Evolutionary conservation across 371 early-diverging fungal species (phyloP), one percentile per base, ranked within the genome.

Genomic region (Mortierella sp.): DNA sequence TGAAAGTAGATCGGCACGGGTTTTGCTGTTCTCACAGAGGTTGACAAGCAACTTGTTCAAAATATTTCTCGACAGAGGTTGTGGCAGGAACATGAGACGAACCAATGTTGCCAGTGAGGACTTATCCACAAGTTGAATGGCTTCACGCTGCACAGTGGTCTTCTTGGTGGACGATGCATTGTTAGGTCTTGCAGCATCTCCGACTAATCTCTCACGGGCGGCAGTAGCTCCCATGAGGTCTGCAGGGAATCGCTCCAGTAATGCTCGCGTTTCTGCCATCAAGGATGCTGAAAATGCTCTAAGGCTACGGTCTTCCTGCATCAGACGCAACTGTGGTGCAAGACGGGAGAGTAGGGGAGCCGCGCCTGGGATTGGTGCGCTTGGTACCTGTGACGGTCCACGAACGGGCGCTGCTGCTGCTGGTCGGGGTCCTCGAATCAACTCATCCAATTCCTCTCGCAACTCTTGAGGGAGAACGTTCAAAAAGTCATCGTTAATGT

Each of bases 21-120:
- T 94, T 70, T 92, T 91, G 73, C 90, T 91, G 84, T 97, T 97
- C 84, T 97, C 97, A 77, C 96, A 94, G 9, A 98, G 90, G 80
- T 96, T 96, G 60, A 93, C 87, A 58, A 98, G 80, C 20, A 96
- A 76, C 62, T 91, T 87, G 69, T 91, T 90, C 40, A 97, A 78
- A 39, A 93, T 86, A 24, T 90, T 85, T 73, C 92, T 94, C 57
- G 89, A 90, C n/a, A 89, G 65, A 0, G 92, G 87, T 72, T 95
- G 93, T 14, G 95, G 95, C 20, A 95, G 81, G 83, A 96, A 97
- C 64, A 97, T 84, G 28, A 97, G 87, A n/a, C 97, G 89, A 14
- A 96, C 87, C 28, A 98, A 86, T 0, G 94, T 94, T 12, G 95
- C 89, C n/a, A 97, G 74, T 59, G 93, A 95, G 0, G 90, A 72